These are phyloP conservation scores for Podila horticola DNA, from an alignment of 192 early-diverging fungal species.

Conservation along the genomic window DNA sequence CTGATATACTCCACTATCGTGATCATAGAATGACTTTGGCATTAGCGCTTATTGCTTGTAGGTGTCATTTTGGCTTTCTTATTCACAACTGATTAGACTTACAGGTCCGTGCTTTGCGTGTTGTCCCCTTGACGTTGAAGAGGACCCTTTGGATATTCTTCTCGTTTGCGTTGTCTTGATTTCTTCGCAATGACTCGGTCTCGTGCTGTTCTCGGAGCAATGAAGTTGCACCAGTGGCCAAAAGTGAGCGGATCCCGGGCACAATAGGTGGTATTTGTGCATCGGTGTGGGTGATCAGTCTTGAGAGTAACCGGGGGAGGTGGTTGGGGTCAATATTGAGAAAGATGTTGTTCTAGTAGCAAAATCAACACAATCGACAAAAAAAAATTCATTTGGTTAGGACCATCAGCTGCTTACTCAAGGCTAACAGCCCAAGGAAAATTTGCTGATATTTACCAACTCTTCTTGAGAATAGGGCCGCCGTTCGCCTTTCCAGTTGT, in stretches of 20 bases:
- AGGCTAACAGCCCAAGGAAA: constrained; percentile 7
- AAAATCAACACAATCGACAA: too few relatives aligned
- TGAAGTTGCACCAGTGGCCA: constrained; percentile 39
- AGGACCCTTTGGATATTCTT: constrained; percentile 16
- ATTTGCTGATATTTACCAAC: constrained; percentile 58
- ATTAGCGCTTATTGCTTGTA: too few relatives aligned
- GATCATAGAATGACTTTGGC: too few relatives aligned
- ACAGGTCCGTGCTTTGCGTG: constrained; percentile 19
- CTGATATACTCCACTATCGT: constrained; percentile 23
- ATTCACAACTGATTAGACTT: constrained; percentile 1
- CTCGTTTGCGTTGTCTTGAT: constrained; percentile 14
- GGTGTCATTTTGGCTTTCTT: not conserved
- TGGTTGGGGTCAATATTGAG: constrained; percentile 49
- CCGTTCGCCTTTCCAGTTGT: constrained; percentile 75
- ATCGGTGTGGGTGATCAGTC: constrained; percentile 34
- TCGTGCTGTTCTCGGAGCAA: constrained; percentile 33
- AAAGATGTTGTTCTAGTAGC: constrained; percentile 22
- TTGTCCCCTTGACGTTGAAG: constrained; percentile 16
- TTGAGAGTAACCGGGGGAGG: constrained; percentile 37
- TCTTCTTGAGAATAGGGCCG: constrained; percentile 64
- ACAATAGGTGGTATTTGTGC: constrained; percentile 53
- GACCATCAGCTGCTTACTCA: too few relatives aligned
- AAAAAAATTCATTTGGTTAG: too few relatives aligned
- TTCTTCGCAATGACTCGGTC: constrained; percentile 21
- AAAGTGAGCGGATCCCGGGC: constrained; percentile 50